These are phyloP conservation scores for Filosporella fistucella DNA, from an alignment of 495 filamentous ascomycete genomes.

Conservation along the genomic window DNA sequence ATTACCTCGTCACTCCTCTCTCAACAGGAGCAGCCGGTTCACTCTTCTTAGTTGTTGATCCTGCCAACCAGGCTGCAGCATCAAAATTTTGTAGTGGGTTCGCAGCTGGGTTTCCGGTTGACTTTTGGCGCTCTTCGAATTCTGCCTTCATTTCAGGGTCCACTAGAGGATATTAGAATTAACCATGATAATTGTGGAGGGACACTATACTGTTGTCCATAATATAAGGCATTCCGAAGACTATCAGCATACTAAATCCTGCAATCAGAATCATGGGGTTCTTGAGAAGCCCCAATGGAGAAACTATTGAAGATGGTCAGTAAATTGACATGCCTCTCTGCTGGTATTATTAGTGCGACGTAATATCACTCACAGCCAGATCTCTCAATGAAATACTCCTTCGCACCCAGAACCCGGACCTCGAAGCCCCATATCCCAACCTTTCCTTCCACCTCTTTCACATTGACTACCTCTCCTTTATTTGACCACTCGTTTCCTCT, in stretches of 20 bases:
- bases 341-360: no score
- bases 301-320: constrained; percentile 34
- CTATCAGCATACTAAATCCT: constrained; percentile 70
- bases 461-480: constrained; percentile 58
- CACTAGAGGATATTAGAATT: constrained; percentile 51
- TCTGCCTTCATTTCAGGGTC: constrained; percentile 90
- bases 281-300: constrained; percentile 67
- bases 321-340: not conserved
- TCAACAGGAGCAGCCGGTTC: constrained; percentile 14
- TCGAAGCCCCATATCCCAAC: constrained; percentile 40
- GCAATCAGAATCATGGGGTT: constrained; percentile 95
- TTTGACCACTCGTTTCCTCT: constrained; percentile 86
- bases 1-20: constrained; percentile 25
- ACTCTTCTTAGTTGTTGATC: constrained; percentile 20
- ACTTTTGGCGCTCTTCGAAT: constrained; percentile 84
- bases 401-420: constrained; percentile 52
- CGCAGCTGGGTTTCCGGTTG: constrained; percentile 37
- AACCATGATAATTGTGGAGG: not conserved
- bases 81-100: constrained; percentile 72
- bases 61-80: constrained; percentile 79
- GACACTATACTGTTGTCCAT: constrained; percentile 87
- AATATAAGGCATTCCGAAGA: constrained; percentile 87
- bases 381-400: constrained; percentile 71
- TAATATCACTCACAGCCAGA: constrained; percentile 58
- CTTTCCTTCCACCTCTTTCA: constrained; percentile 22